Evolutionary conservation across 148 eudicot genomes (phyloP), one percentile per base, ranked within the genome.

Genomic region (Pharnaceum exiguum): DNA sequence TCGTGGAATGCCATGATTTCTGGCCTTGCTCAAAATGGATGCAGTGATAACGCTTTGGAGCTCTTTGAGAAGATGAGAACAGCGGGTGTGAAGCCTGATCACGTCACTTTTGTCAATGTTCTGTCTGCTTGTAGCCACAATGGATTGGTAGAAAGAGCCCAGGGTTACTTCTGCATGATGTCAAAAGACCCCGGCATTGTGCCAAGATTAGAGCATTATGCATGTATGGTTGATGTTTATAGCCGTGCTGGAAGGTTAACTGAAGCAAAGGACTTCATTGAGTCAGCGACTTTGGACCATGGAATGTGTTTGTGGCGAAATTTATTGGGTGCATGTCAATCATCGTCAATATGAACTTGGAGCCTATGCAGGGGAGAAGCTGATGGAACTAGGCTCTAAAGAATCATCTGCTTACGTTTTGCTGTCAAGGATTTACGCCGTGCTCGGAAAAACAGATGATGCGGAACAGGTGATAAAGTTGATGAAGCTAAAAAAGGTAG

Each of bases 1-100:
- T 79, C 84, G 3, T 82, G 84, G 82, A 79, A 82, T 60, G 77
- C 79, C 10, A 82, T 82, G 84, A 82, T 82, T 68, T 82, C 87
- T 17, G 84, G 79, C 30, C 73, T 82, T 48, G 75, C 84, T 51
- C 87, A 82, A 57, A 82, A 82, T 62, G 87, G 84, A 6, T 46
- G 73, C 63, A 78, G 77, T 38, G 65, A 55, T 16, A 79, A 68
- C 43, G 87, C 87, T 31, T 56, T 76, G 21, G 67, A 71, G 39
- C 79, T 79, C 56, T 82, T 82, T 33, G 79, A 82, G 51, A 77
- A 76, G 63, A 79, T 82, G 87, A 67, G 38, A 66, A 57, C 57
- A 7, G 59, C 61, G 46, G 77, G 79, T n/a, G 65, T 73, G 39
- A 68, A 65, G 46, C 87, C 87, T 0, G 87, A 82, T 66, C 59